Base-by-base conservation (phyloP, 768 basidiomycete species). In the Dendrothele bispora region DNA sequence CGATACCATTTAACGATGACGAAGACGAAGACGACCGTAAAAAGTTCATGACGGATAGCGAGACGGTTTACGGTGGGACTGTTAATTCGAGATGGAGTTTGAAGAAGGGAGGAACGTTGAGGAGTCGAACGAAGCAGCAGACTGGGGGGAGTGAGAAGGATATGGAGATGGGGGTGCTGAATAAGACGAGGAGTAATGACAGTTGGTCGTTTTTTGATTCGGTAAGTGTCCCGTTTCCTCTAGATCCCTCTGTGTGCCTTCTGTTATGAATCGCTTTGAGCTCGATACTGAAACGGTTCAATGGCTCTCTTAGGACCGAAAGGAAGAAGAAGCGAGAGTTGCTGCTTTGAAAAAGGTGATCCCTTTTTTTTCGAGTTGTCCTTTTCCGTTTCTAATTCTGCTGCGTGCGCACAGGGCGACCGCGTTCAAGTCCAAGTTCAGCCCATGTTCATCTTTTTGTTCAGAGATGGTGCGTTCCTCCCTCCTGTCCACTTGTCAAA, bases 391-490 rank as follows among this genome's bases (percentile, higher is more conserved):
- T 34, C 11, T 10, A 10, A 10, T n/a, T 34, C 30, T 34, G n/a
- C n/a, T n/a, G 66, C 69, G 17, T 65, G 79, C 17, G 77, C 72
- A 53, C 74, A 74, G 52, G 82, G 77, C 11, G 79, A 83, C 21
- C 73, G 83, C 10, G 49, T 86, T 11, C 67, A 76, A 28, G 80
- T 88, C 18, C 73, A 77, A 47, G 69, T 84, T 32, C 67, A 71
- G 27, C 82, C 86, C 3, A 72, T 88, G 68, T 86, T 74, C 57
- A 76, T 88, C 48, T 87, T 87, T 67, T 70, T 88, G 6, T 72
- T 82, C 53, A 72, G 81, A 49, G 79, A 86, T 58, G 86, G 86
- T 77, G 57, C 43, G 66, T 61, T 54, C 27, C 30, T 39, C 43
- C 46, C 11, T 24, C 27, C 10, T n/a, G 20, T n/a, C n/a, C 18